phyloP scores from a whole-genome alignment of 208 protist species.

The Tritrichomonas musculus region DNA sequence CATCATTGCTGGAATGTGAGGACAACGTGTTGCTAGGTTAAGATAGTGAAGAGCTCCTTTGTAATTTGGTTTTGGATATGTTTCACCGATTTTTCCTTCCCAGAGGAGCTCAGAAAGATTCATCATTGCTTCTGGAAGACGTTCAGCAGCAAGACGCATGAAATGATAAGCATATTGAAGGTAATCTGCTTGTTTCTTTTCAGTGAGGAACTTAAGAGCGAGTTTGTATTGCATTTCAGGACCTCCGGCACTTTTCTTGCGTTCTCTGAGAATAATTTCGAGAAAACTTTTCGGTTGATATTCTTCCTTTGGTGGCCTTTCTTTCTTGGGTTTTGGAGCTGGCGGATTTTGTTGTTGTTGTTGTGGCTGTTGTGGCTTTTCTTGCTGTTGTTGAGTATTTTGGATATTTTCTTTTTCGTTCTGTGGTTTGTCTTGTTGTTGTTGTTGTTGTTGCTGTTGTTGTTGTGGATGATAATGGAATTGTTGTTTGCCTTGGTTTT shows the following conservation, averaged over 20 bases:
- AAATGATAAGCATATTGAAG: not conserved
- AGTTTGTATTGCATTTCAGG: not conserved
- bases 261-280: not conserved
- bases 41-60: not conserved
- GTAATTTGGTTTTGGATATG: not conserved
- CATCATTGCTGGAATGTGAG: not conserved
- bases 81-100: not conserved
- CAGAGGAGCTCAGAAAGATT: not conserved
- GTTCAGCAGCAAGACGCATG: not conserved
- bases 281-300: not conserved
- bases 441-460: not conserved
- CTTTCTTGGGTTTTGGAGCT: not conserved
- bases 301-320: not conserved
- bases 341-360: not conserved
- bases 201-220: not conserved
- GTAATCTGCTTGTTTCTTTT: not conserved
- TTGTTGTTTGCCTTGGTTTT: too few relatives aligned
- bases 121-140: not conserved
- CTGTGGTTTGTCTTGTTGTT: not conserved
- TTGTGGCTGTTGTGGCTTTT: not conserved
- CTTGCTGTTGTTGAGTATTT: too few relatives aligned
- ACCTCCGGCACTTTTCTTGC: not conserved
- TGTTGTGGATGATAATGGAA: not conserved
- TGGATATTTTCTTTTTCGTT: too few relatives aligned
- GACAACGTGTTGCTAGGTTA: not conserved